phyloP scores from a whole-genome alignment of 2,329 filamentous ascomycete genomes.

The Colletotrichum echinochloae region DNA sequence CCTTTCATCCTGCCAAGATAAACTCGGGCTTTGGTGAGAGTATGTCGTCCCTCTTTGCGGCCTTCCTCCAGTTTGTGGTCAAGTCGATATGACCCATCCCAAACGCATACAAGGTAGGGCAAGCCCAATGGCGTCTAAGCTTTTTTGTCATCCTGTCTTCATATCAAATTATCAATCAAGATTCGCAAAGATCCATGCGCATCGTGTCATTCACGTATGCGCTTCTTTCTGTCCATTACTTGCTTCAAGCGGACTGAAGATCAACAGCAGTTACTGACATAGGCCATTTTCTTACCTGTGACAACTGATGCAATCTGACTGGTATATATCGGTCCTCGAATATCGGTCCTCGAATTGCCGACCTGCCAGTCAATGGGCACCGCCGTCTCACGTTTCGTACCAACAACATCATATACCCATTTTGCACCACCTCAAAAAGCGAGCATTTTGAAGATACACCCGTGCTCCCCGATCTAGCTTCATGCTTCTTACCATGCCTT shows the following conservation, averaged over 20 bases:
- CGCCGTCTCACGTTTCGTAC: not conserved
- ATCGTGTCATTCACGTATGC: not conserved
- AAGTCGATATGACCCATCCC: not conserved
- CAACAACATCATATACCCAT: constrained; percentile 5
- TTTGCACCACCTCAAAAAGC: not conserved
- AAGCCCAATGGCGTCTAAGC: not conserved
- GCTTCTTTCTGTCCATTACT: not conserved
- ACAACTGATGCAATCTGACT: not conserved
- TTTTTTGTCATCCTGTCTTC: not conserved
- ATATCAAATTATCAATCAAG: too few species aligned
- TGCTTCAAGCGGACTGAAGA: too few species aligned
- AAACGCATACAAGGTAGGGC: not conserved
- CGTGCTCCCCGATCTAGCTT: not conserved
- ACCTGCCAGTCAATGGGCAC: not conserved
- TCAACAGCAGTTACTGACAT: too few species aligned
- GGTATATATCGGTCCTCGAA: not conserved
- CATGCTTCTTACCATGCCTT: not conserved
- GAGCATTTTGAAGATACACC: not conserved
- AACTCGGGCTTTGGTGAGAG: not conserved
- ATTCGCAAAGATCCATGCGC: not conserved
- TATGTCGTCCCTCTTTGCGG: too few species aligned
- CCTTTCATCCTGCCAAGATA: not conserved
- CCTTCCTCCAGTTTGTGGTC: not conserved
- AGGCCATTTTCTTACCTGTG: too few species aligned
- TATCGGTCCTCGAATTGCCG: not conserved